These are phyloP conservation scores for Phaeophleospora eucalypticola DNA, from an alignment of 2,329 filamentous ascomycete species.

Conservation along the genomic window DNA sequence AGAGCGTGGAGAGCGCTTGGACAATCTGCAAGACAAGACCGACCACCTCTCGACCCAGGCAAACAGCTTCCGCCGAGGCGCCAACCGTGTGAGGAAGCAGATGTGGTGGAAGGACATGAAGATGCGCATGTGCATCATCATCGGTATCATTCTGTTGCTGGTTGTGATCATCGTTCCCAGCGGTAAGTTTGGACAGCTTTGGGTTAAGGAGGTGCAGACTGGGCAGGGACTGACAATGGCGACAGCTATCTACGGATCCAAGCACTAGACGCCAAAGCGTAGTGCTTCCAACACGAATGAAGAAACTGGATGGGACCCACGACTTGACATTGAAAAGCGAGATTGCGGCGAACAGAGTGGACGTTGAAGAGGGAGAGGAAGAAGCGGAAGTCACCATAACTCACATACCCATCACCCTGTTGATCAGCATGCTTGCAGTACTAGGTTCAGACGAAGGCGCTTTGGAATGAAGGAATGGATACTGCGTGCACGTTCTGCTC, in stretches of 20 bases:
- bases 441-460: conserved; percentile 14
- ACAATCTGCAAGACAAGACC: conserved; percentile 88
- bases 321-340: conserved; percentile 10
- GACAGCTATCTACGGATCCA: conserved; percentile 22
- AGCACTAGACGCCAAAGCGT: conserved; percentile 13
- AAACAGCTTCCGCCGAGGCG: conserved; percentile 91
- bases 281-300: conserved; percentile 6
- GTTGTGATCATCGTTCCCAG: conserved; percentile 91
- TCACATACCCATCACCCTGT: conserved; percentile 17
- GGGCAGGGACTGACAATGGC: conserved; percentile 5
- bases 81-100: conserved; percentile 85
- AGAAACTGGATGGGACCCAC: conserved; percentile 3
- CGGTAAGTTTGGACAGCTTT: conserved; percentile 51
- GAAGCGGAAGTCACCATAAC: conserved; percentile 1
- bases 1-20: conserved; percentile 83
- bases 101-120: conserved; percentile 99
- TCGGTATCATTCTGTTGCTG: conserved; percentile 85
- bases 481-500: conserved; percentile 7
- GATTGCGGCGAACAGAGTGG: conserved; percentile 4
- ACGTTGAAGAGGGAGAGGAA: conserved; percentile 2
- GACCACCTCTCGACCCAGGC: conserved; percentile 88
- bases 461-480: conserved; percentile 16
- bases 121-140: conserved; percentile 96
- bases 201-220: not conserved
- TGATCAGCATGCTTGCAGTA: conserved; percentile 18